Evolutionary conservation across 805 yeast species (phyloP).

Genomic region (Pichia nanzhaoensis): DNA sequence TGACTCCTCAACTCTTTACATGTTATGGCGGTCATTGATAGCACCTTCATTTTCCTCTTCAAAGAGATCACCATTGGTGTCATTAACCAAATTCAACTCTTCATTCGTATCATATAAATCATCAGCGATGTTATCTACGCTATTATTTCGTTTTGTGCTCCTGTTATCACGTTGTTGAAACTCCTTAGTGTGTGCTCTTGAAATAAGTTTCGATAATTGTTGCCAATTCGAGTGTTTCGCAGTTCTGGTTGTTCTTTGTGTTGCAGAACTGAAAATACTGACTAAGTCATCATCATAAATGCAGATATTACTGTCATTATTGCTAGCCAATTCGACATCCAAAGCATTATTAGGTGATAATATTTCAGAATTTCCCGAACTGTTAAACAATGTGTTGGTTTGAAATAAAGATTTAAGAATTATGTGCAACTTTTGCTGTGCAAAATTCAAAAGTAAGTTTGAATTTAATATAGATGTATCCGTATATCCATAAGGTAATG

Average conservation of each 20-base stretch:
- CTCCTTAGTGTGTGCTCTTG: slow-evolving; percentile 77
- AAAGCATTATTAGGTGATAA: too few relatives aligned
- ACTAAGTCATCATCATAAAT: not conserved
- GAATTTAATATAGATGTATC: not conserved
- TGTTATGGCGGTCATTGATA: too few relatives aligned
- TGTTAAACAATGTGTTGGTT: too few relatives aligned
- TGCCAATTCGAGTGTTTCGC: slow-evolving; percentile 15
- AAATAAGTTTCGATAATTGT: slow-evolving; percentile 47
- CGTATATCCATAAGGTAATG: slow-evolving; percentile 64
- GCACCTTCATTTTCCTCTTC: too few relatives aligned
- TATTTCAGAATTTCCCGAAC: too few relatives aligned
- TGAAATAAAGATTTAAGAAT: slow-evolving; percentile 16
- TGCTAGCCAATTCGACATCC: too few relatives aligned
- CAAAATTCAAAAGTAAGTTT: not conserved
- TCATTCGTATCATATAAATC: not conserved
- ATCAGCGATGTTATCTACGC: not conserved
- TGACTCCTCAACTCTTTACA: too few relatives aligned
- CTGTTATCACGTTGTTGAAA: slow-evolving; percentile 49
- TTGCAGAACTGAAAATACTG: slow-evolving; percentile 26
- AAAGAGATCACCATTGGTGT: not conserved
- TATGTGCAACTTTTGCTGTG: not conserved
- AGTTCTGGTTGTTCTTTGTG: slow-evolving; percentile 3
- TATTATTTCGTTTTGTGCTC: not conserved
- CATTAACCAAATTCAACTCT: not conserved
- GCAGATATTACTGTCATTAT: too few relatives aligned